Evolutionary conservation across 441 rosid genomes (phyloP).

Genomic region (Populus hybrid): DNA sequence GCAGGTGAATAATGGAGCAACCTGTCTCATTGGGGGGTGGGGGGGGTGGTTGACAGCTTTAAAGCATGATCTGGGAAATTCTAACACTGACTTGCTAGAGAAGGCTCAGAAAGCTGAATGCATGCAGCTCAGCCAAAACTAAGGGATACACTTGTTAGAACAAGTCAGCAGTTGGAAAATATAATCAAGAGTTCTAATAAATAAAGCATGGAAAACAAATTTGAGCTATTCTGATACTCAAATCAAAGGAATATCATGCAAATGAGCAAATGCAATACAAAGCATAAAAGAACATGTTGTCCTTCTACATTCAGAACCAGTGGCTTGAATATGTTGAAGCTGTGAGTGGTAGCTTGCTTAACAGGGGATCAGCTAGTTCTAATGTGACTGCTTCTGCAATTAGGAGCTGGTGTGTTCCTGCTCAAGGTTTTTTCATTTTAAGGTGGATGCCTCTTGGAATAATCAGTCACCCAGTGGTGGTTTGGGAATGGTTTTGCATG

Average conservation of each 20-base stretch:
- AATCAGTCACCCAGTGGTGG: not conserved
- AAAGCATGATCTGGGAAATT: no score
- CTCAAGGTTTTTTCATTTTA: no score
- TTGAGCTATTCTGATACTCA: constrained; percentile 1
- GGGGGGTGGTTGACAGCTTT: no score
- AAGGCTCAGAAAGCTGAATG: not conserved
- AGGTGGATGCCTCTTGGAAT: no score
- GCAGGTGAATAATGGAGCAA: no score
- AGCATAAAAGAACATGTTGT: not conserved
- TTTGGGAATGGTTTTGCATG: no score
- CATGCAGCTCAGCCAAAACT: not conserved
- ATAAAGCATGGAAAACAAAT: not conserved
- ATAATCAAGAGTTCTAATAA: constrained; percentile 1
- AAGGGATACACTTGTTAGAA: not conserved
- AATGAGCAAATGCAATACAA: not conserved
- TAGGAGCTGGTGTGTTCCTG: no score
- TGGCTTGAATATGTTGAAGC: not conserved
- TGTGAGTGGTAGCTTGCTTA: no score
- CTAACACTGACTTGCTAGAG: no score
- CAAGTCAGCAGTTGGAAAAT: not conserved
- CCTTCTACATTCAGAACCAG: no score
- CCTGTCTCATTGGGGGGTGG: not conserved
- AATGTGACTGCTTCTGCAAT: not conserved
- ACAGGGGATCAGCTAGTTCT: not conserved
- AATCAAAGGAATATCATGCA: not conserved